phyloP scores from a whole-genome alignment of 2,329 filamentous ascomycete genomes.

The Phialophora verrucosa region DNA sequence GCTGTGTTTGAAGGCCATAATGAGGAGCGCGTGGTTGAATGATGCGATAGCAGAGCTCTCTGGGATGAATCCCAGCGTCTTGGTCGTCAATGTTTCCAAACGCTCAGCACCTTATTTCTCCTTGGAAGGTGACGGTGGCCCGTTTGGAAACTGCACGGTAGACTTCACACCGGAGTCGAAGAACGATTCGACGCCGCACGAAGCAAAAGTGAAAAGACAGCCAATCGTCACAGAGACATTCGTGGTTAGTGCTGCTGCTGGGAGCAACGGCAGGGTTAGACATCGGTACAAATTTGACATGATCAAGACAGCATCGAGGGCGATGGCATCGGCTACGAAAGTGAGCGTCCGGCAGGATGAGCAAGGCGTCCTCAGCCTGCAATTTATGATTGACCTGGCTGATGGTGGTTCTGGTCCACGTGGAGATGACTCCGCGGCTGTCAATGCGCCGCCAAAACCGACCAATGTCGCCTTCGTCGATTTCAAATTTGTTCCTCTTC shows the following conservation, averaged over 20 bases:
- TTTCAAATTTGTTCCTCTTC: constrained; percentile 54
- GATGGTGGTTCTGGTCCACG: constrained; percentile 44
- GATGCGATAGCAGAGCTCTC: constrained; percentile 61
- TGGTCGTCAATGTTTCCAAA: constrained; percentile 71
- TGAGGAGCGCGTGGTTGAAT: constrained; percentile 65
- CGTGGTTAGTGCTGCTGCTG: constrained; percentile 63
- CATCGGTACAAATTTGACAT: constrained; percentile 87
- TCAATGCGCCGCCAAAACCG: constrained; percentile 28
- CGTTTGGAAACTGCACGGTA: constrained; percentile 65
- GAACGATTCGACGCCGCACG: constrained; percentile 46
- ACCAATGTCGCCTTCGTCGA: constrained; percentile 48
- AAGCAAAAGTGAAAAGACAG: constrained; percentile 42
- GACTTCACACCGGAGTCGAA: constrained; percentile 62
- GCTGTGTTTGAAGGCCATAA: constrained; percentile 90
- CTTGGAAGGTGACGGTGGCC: constrained; percentile 67
- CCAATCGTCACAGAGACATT: constrained; percentile 58
- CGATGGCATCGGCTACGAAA: constrained; percentile 93
- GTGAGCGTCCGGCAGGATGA: constrained; percentile 87
- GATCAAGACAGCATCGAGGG: constrained; percentile 81
- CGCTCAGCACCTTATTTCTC: constrained; percentile 71
- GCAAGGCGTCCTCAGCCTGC: constrained; percentile 88
- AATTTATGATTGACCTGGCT: constrained; percentile 94
- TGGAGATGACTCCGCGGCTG: constrained; percentile 21
- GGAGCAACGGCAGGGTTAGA: constrained; percentile 64
- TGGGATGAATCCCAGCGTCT: constrained; percentile 71